Base-by-base conservation (phyloP, 2,329 filamentous ascomycete genomes). In the Akanthomyces dipterigenus region DNA sequence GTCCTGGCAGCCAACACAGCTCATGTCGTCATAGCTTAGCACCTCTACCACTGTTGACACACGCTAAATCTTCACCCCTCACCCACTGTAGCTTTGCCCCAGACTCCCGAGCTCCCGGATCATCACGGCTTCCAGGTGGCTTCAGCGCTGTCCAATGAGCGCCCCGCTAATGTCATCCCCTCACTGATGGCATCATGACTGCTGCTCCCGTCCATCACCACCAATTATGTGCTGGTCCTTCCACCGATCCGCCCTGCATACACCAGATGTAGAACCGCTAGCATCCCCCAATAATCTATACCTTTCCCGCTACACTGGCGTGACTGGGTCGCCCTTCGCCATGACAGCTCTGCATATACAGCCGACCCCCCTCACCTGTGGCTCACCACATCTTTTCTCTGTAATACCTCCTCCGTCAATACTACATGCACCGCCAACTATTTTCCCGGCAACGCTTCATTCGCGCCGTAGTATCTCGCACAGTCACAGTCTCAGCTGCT, bases 131-230 rank as follows among this genome's bases (percentile, higher is more conserved):
- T 20, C 46, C 3, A 49, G 46, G 16, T 26, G 14, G 38, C 24
- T 45, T 20, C 24, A 28, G 20, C 26, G 28, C 55, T 48, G 26
- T 53, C 57, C 57, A 60, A 60, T 60, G n/a, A 60, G 26, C 36
- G 18, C 36, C 31, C 46, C 57, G 20, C 38, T 28, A 60, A 24
- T 53, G 49, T 54, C 38, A 60, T 53, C 34, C 49, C 57, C 46
- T 59, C 57, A 24, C 54, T 48, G 54, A 56, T 34, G 20, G 55
- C 55, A 57, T 57, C 55, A 57, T 57, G 55, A 60, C 50, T 42
- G 38, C 16, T 14, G 42, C 22, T 34, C 18, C 48, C 38, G n/a
- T n/a, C 36, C 14, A 49, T 20, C 22, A 42, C 24, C 40, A 12
- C 40, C 40, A 56, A 46, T 55, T 7, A 22, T 26, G 20, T 20